Percentiles rank a stretch among this genome's conserved stretches.
Evolutionary conservation across 1,284 basidiomycete genomes (phyloP).

Genomic region (Tilletia setariae): DNA sequence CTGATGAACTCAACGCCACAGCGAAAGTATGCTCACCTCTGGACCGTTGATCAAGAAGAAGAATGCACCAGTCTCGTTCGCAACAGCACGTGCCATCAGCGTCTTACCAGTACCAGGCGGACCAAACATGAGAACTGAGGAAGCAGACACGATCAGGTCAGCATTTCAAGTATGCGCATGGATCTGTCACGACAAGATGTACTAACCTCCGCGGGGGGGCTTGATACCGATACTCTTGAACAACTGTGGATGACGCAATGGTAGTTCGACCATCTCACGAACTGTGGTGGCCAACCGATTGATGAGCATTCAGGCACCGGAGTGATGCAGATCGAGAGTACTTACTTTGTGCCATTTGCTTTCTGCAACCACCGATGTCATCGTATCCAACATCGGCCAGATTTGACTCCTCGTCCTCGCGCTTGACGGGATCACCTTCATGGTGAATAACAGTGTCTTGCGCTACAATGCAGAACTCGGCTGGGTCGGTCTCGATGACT

Average conservation of each 20-base stretch:
- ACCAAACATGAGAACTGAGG: slow-evolving; percentile 51
- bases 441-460: slow-evolving; percentile 96
- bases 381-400: slow-evolving; percentile 97
- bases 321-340: neutral
- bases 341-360: slow-evolving; percentile 89
- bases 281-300: slow-evolving; percentile 55
- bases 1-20: no score
- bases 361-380: slow-evolving; percentile 97
- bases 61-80: slow-evolving; percentile 98
- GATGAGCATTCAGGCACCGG: neutral
- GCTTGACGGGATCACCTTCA: slow-evolving; percentile 97
- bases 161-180: neutral
- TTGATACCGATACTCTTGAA: slow-evolving; percentile 99
- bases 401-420: slow-evolving; percentile 97
- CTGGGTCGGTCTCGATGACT: slow-evolving; percentile 83
- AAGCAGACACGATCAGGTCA: neutral
- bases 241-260: slow-evolving; percentile 93
- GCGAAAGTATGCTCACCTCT: slow-evolving; percentile 57
- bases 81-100: slow-evolving; percentile 94
- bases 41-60: slow-evolving; percentile 99
- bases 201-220: slow-evolving; percentile 69
- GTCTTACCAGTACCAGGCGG: slow-evolving; percentile 55
- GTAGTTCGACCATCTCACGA: slow-evolving; percentile 96
- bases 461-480: slow-evolving; percentile 94
- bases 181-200: neutral